Evolutionary conservation across 2,329 filamentous ascomycete genomes (phyloP).

Genomic region (Pyrenophora graminea): DNA sequence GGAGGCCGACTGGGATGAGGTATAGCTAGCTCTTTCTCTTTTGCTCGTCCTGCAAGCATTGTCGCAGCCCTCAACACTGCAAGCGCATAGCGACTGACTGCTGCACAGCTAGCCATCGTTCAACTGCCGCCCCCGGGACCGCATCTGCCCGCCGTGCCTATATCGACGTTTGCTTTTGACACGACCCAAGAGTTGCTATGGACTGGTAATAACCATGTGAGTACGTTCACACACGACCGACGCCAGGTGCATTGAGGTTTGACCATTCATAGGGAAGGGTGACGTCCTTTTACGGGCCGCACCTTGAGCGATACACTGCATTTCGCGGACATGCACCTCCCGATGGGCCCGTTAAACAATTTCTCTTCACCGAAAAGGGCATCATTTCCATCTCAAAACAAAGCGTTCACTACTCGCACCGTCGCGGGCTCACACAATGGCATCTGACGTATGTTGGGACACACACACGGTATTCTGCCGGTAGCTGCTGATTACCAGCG

Average conservation of each 20-base stretch:
- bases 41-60: conserved; percentile 2
- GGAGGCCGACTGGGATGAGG: conserved; percentile 60
- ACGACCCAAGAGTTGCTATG: conserved; percentile 86
- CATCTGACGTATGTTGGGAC: conserved; percentile 69
- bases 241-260: conserved; percentile 5
- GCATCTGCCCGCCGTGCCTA: conserved; percentile 67
- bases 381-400: conserved; percentile 81
- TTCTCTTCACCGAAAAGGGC: conserved; percentile 89
- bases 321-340: conserved; percentile 75
- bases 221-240: conserved; percentile 34
- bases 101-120: conserved; percentile 73
- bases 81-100: conserved; percentile 18
- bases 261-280: conserved; percentile 72
- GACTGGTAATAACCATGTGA: conserved; percentile 88
- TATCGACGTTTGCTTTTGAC: conserved; percentile 86
- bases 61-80: not conserved
- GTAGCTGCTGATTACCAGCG: conserved; percentile 22
- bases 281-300: conserved; percentile 82
- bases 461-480: not conserved
- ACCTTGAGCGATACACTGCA: conserved; percentile 87
- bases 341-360: conserved; percentile 81
- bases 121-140: conserved; percentile 76
- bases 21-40: conserved; percentile 17
- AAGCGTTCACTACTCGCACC: conserved; percentile 85
- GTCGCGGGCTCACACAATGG: conserved; percentile 85